Percentiles rank a stretch among this genome's conserved stretches.
These are phyloP conservation scores for Polyporus arcularius DNA, from an alignment of 768 basidiomycete genomes.

Conservation along the genomic window DNA sequence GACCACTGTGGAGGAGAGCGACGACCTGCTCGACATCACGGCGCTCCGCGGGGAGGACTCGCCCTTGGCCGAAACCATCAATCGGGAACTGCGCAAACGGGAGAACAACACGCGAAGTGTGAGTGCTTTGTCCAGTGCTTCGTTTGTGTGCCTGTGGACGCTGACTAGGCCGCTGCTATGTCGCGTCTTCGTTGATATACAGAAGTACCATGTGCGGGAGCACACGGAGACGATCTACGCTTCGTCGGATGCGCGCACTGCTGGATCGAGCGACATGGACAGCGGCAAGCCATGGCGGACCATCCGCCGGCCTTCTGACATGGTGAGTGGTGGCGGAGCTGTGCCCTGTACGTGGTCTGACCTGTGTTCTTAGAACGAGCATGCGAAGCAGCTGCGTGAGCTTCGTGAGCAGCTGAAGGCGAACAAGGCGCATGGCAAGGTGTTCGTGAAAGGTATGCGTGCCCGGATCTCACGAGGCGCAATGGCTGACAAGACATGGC, in stretches of 20 bases:
- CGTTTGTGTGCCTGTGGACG: neutral
- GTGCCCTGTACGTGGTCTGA: neutral
- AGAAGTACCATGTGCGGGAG: conserved; percentile 85
- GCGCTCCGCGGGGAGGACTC: conserved; percentile 49
- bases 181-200: conserved; percentile 16
- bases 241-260: conserved; percentile 62
- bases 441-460: conserved; percentile 84
- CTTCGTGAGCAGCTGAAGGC: conserved; percentile 74
- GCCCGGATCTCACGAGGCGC: neutral
- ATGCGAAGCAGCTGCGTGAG: conserved; percentile 86
- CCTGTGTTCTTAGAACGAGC: conserved; percentile 70
- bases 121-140: conserved; percentile 23
- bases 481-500: conserved; percentile 10
- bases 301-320: conserved; percentile 89
- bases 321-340: conserved; percentile 54
- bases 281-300: conserved; percentile 83
- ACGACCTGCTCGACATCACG: conserved; percentile 39
- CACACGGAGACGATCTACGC: conserved; percentile 79
- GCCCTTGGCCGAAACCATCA: conserved; percentile 66
- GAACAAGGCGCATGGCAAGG: conserved; percentile 85
- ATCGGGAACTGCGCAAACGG: conserved; percentile 66
- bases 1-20: conserved; percentile 23
- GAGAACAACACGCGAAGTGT: conserved; percentile 49
- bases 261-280: conserved; percentile 80
- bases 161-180: neutral